Evolutionary conservation across 2,329 filamentous ascomycete genomes (phyloP), one percentile per base, ranked within the genome.

Genomic region (Fusarium neocosmosporiellum): DNA sequence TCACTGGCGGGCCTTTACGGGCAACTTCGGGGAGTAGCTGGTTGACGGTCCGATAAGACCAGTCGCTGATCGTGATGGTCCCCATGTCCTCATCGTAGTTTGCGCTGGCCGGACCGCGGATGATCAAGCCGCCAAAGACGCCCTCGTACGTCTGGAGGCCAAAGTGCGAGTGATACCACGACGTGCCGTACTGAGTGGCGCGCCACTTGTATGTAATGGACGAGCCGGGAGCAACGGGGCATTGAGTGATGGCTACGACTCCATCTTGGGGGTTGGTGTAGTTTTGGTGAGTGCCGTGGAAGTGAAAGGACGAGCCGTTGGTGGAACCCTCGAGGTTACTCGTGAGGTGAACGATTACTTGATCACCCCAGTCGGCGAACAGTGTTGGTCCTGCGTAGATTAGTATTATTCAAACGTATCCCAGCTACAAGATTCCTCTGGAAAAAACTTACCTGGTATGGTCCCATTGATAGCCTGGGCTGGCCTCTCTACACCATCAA

Each of bases 61-160:
- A 92, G 75, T 92, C 90, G 14, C 84, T 87, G 5, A 92, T 76
- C 48, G 90, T 84, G 8, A 92, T 76, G 5, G 85, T 81, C 18
- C 91, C 91, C 0, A 92, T 81, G 75, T 93, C 91, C 60, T 87
- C 84, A 67, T 93, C 90, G 75, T 91, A 92, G 75, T 89, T 85
- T 31, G 85, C 84, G 6, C 87, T 87, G 1, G 86, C 84, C 1
- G 90, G 90, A 0, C 90, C 90, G 65, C 90, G 84, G 73, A 92
- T 89, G 48, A 92, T 80, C 50, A 93, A 87, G 4, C 85, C 86
- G 1, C 91, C 91, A 48, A 88, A 83, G 2, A 92, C 81, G 4
- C 91, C 91, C 62, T 91, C 85, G 79, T 82, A 86, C 0, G 82
- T 80, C 72, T 86, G 84, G 3, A 85, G 76, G 1, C 83, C 83